A percentile compares a stretch with the other conserved stretches of the same genome.
These are phyloP conservation scores for Aureoboletus auriporus DNA, from an alignment of 768 basidiomycete genomes.

Conservation along the genomic window DNA sequence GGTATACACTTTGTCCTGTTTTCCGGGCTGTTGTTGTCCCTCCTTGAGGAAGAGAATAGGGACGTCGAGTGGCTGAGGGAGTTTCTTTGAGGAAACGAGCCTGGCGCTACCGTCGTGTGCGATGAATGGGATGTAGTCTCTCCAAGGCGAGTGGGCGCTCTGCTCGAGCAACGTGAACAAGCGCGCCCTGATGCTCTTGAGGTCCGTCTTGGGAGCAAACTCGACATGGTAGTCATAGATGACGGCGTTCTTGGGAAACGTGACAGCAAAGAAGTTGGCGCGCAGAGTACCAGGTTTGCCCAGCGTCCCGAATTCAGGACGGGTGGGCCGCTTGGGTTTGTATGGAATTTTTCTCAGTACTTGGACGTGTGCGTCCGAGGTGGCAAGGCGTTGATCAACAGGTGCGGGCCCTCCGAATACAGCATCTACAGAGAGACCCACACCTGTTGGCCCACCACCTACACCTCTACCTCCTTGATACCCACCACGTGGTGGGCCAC, in stretches of 20 bases:
- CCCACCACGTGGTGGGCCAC: neutral
- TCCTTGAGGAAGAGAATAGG: conserved; percentile 37
- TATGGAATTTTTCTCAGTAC: conserved; percentile 28
- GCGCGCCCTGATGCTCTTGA: conserved; percentile 36
- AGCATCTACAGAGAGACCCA: conserved; percentile 21
- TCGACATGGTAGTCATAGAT: conserved; percentile 45
- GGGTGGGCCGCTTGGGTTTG: conserved; percentile 37
- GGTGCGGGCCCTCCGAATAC: conserved; percentile 29
- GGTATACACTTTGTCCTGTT: conserved; percentile 33
- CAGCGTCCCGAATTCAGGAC: conserved; percentile 43
- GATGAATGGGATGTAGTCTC: conserved; percentile 26
- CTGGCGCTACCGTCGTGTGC: conserved; percentile 42
- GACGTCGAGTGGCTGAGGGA: conserved; percentile 36
- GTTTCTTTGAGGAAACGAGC: conserved; percentile 36
- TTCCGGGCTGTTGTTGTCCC: conserved; percentile 31
- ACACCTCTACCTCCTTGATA: conserved; percentile 21
- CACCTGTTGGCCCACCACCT: conserved; percentile 25
- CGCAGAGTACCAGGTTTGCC: conserved; percentile 41
- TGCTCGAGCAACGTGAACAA: conserved; percentile 43
- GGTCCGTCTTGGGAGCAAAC: conserved; percentile 31
- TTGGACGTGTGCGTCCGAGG: conserved; percentile 24
- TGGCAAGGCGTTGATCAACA: conserved; percentile 33
- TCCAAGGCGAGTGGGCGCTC: conserved; percentile 35
- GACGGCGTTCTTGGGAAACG: conserved; percentile 32
- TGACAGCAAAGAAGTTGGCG: conserved; percentile 48